These are phyloP conservation scores for Tephrocybe sp. DNA, from an alignment of 768 basidiomycete species.

Conservation along the genomic window DNA sequence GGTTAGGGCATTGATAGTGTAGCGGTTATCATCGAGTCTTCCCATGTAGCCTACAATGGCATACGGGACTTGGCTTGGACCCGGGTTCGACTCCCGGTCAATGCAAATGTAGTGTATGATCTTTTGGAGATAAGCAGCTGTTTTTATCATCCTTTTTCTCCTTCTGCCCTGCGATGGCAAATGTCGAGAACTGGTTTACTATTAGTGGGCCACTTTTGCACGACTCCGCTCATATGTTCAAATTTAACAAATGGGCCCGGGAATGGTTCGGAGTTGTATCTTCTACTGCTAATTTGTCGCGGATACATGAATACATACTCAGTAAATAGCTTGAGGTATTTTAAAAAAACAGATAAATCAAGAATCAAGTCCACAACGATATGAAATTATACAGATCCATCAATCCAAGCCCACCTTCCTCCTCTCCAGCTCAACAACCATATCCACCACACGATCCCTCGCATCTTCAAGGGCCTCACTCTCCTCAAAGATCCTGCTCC, in stretches of 20 bases:
- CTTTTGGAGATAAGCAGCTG: no score
- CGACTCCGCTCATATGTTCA: no score
- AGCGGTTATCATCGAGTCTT: conserved; percentile 23
- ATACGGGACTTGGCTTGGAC: conserved; percentile 38
- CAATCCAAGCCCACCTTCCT: conserved; percentile 21
- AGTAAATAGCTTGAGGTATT: background rate
- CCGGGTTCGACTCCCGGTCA: conserved; percentile 57
- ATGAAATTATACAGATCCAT: background rate
- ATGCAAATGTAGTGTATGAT: conserved; percentile 38
- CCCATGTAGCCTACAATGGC: conserved; percentile 6
- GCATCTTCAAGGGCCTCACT: conserved; percentile 61
- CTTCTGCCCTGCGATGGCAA: no score
- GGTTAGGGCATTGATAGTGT: conserved; percentile 21
- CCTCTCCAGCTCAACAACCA: conserved; percentile 51
- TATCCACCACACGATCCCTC: conserved; percentile 73
- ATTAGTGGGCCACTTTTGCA: no score
- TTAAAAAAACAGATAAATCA: background rate
- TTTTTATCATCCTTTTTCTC: no score
- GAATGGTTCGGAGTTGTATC: no score
- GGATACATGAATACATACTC: background rate
- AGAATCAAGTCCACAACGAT: background rate
- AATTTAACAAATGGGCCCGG: no score
- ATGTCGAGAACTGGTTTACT: no score
- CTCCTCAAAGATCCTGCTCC: conserved; percentile 43
- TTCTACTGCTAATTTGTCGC: background rate